Evolutionary conservation across 2,329 filamentous ascomycete species (phyloP).

Genomic region (Aureobasidium lini): DNA sequence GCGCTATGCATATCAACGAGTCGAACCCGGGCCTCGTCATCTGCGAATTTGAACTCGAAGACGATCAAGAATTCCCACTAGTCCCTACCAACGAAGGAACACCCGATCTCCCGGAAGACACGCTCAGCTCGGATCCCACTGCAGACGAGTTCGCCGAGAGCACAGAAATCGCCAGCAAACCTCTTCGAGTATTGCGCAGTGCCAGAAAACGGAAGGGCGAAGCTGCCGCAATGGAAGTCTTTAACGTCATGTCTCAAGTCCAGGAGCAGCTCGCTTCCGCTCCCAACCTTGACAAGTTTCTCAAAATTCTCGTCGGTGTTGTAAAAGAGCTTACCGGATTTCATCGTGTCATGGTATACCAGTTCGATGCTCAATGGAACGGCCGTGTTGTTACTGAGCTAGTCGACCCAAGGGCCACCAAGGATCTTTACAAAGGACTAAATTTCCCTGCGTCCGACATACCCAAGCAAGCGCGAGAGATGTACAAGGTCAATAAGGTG

Average conservation of each 20-base stretch:
- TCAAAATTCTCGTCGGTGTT: slow-evolving; percentile 77
- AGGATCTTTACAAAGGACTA: slow-evolving; percentile 78
- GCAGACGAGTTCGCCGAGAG: slow-evolving; percentile 67
- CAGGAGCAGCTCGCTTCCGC: slow-evolving; percentile 77
- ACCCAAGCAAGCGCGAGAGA: slow-evolving; percentile 74
- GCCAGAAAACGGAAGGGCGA: slow-evolving; percentile 69
- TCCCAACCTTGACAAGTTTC: slow-evolving; percentile 60
- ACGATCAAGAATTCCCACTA: slow-evolving; percentile 62
- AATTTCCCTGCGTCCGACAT: slow-evolving; percentile 87
- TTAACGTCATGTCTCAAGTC: slow-evolving; percentile 86
- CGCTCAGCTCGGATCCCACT: slow-evolving; percentile 64
- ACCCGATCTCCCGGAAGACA: slow-evolving; percentile 63
- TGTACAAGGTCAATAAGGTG: slow-evolving; percentile 87
- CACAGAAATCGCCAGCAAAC: slow-evolving; percentile 67
- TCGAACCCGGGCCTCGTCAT: slow-evolving; percentile 64
- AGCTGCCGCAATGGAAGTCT: slow-evolving; percentile 79
- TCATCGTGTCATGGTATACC: slow-evolving; percentile 87
- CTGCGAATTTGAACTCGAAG: slow-evolving; percentile 82
- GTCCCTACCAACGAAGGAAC: slow-evolving; percentile 52
- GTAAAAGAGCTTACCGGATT: slow-evolving; percentile 87
- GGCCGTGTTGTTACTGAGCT: slow-evolving; percentile 82
- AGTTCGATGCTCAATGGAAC: slow-evolving; percentile 77
- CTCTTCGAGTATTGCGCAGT: slow-evolving; percentile 67
- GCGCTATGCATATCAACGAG: slow-evolving; percentile 70
- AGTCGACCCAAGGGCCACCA: slow-evolving; percentile 70